These are phyloP conservation scores for Sarocladium oryzae DNA, from an alignment of 2,329 filamentous ascomycete species.

Conservation along the genomic window DNA sequence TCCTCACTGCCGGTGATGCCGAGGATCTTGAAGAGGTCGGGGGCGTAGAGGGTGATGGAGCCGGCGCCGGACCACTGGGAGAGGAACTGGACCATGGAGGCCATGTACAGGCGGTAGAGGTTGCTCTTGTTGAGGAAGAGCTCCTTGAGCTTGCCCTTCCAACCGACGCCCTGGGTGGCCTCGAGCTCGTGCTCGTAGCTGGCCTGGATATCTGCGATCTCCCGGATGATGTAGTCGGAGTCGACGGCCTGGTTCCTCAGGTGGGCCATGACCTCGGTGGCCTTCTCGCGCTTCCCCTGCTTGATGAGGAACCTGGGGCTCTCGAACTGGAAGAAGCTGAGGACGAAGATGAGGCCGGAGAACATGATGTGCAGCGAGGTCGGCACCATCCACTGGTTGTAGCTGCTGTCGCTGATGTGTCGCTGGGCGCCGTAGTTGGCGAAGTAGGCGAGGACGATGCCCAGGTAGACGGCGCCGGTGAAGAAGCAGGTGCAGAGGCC, in stretches of 20 bases:
- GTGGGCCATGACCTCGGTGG: conserved; percentile 28
- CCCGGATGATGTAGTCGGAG: conserved; percentile 30
- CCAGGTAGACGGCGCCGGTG: conserved; percentile 49
- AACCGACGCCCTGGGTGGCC: conserved; percentile 10
- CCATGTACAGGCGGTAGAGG: conserved; percentile 19
- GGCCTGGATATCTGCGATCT: conserved; percentile 22
- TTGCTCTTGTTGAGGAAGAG: conserved; percentile 17
- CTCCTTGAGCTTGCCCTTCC: conserved; percentile 15
- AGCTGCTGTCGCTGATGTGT: conserved; percentile 28
- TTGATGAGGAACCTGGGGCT: conserved; percentile 24
- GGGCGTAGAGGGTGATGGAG: conserved; percentile 17
- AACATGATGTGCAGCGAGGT: conserved; percentile 60
- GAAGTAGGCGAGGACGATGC: conserved; percentile 60
- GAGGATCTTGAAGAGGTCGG: conserved; percentile 17
- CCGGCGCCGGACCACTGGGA: conserved; percentile 15
- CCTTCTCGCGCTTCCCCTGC: conserved; percentile 26
- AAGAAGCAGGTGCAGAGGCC: conserved; percentile 54
- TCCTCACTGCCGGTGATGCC: conserved; percentile 14
- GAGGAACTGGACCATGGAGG: conserved; percentile 17
- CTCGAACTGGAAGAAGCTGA: conserved; percentile 15
- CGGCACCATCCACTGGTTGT: conserved; percentile 36
- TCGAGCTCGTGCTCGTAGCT: conserved; percentile 17
- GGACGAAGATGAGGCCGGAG: conserved; percentile 15
- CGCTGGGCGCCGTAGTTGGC: conserved; percentile 49
- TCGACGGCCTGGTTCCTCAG: conserved; percentile 30